A percentile compares a stretch with the other conserved stretches of the same genome.
Conservation (phyloP, 495 filamentous ascomycete genomes). For the Pseudevernia furfuracea region DNA sequence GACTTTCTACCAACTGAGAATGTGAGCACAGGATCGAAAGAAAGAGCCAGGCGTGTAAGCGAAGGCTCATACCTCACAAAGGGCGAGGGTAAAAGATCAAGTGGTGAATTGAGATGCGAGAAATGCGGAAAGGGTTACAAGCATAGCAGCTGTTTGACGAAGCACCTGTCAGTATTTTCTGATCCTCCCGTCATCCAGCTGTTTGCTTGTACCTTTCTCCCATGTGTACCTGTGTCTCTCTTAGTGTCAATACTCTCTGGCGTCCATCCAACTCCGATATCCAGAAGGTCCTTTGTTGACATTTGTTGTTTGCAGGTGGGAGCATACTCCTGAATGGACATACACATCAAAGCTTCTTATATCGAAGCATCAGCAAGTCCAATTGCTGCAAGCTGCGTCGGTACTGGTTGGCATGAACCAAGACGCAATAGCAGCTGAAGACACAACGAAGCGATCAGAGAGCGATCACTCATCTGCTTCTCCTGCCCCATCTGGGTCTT, state of each 20-base stretch:
- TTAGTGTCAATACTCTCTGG: neutral
- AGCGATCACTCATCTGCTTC: conserved; percentile 79
- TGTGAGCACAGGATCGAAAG: conserved; percentile 44
- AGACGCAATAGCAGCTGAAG: conserved; percentile 49
- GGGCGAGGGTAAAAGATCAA: conserved; percentile 64
- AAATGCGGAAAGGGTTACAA: conserved; percentile 99
- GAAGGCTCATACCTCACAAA: conserved; percentile 75
- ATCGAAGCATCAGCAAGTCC: conserved; percentile 98
- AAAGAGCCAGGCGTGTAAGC: conserved; percentile 71
- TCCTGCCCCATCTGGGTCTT: conserved; percentile 68
- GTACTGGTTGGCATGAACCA: conserved; percentile 90
- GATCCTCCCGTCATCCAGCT: conserved; percentile 24
- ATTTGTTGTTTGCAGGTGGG: conserved; percentile 70
- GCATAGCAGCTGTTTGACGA: conserved; percentile 99
- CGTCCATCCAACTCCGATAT: neutral
- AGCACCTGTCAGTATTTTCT: conserved; percentile 91
- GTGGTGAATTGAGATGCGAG: conserved; percentile 86
- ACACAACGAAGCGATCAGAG: conserved; percentile 55
- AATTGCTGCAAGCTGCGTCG: conserved; percentile 90
- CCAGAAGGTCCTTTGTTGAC: conserved; percentile 9
- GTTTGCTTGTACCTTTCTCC: conserved; percentile 11
- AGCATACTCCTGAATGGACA: conserved; percentile 97
- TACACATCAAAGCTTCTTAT: conserved; percentile 96
- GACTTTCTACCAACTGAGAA: conserved; percentile 15
- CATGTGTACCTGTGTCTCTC: neutral